Evolutionary conservation across 139 green algal species (phyloP).

Genomic region (Nannochloris sp.): DNA sequence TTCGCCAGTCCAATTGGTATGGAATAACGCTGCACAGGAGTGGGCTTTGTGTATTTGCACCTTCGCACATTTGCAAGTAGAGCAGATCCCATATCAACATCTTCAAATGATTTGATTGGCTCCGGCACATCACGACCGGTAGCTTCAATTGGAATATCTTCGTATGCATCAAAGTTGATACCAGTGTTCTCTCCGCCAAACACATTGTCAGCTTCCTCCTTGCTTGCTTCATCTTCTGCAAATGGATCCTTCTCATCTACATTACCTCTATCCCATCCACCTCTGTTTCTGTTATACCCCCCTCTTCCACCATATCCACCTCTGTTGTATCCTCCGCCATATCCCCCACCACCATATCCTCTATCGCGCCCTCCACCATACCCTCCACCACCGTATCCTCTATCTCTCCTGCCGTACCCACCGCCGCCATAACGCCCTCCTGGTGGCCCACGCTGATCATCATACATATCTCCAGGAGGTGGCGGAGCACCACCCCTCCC

Average conservation of each 20-base stretch:
- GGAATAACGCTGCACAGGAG: constrained; percentile 91
- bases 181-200: constrained; percentile 86
- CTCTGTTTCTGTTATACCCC: constrained; percentile 10
- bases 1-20: constrained; percentile 89
- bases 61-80: constrained; percentile 82
- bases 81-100: constrained; percentile 62
- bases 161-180: constrained; percentile 98
- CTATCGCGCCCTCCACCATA: constrained; percentile 13
- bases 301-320: constrained; percentile 15
- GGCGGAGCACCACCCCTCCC: not conserved
- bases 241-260: constrained; percentile 43
- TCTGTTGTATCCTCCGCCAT: constrained; percentile 15
- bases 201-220: constrained; percentile 56
- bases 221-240: constrained; percentile 38
- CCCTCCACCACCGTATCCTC: constrained; percentile 17
- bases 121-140: constrained; percentile 71
- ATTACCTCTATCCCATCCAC: constrained; percentile 29
- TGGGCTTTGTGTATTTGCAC: constrained; percentile 97
- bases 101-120: constrained; percentile 76
- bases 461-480: constrained; percentile 11
- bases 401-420: constrained; percentile 25
- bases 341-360: constrained; percentile 12
- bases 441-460: constrained; percentile 12
- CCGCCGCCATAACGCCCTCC: constrained; percentile 14
- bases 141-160: constrained; percentile 96